Conservation (phyloP, 78 protist genomes). For the Neovahlkampfia damariscottae region DNA sequence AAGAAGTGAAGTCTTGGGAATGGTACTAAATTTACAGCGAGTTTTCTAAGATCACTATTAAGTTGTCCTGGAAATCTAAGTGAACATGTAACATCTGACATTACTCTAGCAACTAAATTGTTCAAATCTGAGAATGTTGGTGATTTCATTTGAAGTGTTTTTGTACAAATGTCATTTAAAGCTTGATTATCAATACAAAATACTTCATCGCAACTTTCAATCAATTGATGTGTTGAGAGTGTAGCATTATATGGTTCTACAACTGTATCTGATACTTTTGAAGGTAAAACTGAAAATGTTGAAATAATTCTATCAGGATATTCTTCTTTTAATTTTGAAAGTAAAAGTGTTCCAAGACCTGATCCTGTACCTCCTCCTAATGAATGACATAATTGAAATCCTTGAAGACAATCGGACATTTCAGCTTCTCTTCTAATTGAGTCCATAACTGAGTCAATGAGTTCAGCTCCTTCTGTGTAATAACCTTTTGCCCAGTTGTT, state of each 20-base stretch:
- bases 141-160: constrained; percentile 52
- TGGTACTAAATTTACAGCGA: constrained; percentile 66
- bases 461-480: constrained; percentile 51
- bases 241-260: constrained; percentile 72
- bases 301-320: constrained; percentile 61
- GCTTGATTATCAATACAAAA: constrained; percentile 44
- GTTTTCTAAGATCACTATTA: constrained; percentile 62
- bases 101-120: constrained; percentile 85
- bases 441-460: constrained; percentile 62
- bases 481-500: constrained; percentile 79
- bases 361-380: constrained; percentile 85
- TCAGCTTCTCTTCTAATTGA: constrained; percentile 66
- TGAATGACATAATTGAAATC: constrained; percentile 81
- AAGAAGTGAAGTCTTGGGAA: constrained; percentile 75
- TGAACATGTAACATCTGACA: constrained; percentile 91
- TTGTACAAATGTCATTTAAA: constrained; percentile 26
- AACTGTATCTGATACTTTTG: constrained; percentile 58
- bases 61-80: constrained; percentile 95
- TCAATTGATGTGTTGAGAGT: constrained; percentile 32
- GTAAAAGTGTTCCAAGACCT: constrained; percentile 63
- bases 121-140: constrained; percentile 95
- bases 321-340: constrained; percentile 49
- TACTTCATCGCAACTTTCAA: constrained; percentile 28
- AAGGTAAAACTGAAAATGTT: constrained; percentile 63
- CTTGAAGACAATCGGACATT: constrained; percentile 71